Evolutionary conservation across 768 basidiomycete genomes (phyloP), one percentile per base, ranked within the genome.

Genomic region (Russula foetens): DNA sequence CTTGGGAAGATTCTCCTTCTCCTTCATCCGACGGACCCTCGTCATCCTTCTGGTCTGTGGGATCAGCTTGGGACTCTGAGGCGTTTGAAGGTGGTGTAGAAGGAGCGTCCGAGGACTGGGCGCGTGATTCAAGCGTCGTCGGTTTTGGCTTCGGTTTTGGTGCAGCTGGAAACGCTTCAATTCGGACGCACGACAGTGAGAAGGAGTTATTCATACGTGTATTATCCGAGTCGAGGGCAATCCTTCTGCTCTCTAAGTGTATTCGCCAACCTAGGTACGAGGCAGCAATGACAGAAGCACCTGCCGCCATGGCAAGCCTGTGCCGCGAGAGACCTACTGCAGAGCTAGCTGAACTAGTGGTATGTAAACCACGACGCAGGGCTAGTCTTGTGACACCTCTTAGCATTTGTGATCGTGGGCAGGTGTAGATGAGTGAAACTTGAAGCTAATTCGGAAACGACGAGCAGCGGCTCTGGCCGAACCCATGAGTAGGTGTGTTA

Each of bases 211-310:
- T 35, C 59, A 39, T 54, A 58, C 59, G 26, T 21, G 53, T 14
- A 31, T 4, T 39, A 15, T 58, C 31, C 47, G 71, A 62, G 59
- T 72, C 71, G 41, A 70, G 55, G 29, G 69, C 61, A 23, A 72
- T 65, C 7, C 29, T 31, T 41, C 59, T 66, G n/a, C 44, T 56
- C 31, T 63, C 63, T 60, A 64, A 44, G 52, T 58, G 53, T 44
- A 70, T 66, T 59, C 59, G 71, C 73, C 73, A 74, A 23, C 67
- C 67, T 24, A 72, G 63, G 66, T 74, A 74, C 26, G 70, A 67
- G 29, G 71, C 66, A 6, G 69, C 69, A 43, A 65, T 67, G 48
- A 72, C 69, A 39, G 72, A 69, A 43, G 70, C 73, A 39, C 70
- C 71, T 14, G 68, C 62, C 7, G 60, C 70, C 41, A 69, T 52